Base-by-base conservation (phyloP, 129 eudicot genomes). In the Flaveria linearis region DNA sequence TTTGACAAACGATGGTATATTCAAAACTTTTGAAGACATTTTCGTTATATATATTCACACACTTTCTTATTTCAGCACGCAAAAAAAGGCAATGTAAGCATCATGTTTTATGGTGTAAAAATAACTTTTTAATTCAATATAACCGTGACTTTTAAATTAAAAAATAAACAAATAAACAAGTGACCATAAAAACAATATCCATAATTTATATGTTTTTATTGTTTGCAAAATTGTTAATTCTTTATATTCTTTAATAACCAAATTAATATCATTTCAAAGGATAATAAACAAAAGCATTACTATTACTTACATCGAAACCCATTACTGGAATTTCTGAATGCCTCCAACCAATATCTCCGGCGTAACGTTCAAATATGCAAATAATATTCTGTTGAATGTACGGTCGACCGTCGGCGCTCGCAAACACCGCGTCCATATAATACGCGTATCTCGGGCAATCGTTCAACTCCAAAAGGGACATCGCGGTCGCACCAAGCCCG, bases 341-440 rank as follows among this genome's bases (percentile, higher is more conserved):
- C 2, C 92, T 76, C 92, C 92, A 87, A 0, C 84, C 80, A 33
- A 87, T 82, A 78, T 87, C 92, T 60, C 92, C 85, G 0, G 85
- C 76, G 28, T 87, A 87, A 2, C 89, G 60, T 72, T 87, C 89
- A 52, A 87, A 87, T 53, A 87, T 46, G 56, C 92, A 87, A 23
- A 87, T 85, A 68, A 87, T 80, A 33, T 77, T 85, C 7, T 79
- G 22, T 30, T 70, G 85, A 16, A 82, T 63, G 52, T 62, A 73
- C 9, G 92, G 92, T 28, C 57, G 75, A 9, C 87, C 92, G 39
- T 85, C 87, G 0, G 77, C 68, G 5, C 82, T 73, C 10, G 80
- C 87, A 50, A 87, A 85, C 25, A 82, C 76, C 30, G 79, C 91
- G 53, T 87, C 91, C 88, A 87, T 87, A 73, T 84, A 87, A 25